Evolutionary conservation across 768 basidiomycete genomes (phyloP).

Genomic region (Phaeotremella fagi): DNA sequence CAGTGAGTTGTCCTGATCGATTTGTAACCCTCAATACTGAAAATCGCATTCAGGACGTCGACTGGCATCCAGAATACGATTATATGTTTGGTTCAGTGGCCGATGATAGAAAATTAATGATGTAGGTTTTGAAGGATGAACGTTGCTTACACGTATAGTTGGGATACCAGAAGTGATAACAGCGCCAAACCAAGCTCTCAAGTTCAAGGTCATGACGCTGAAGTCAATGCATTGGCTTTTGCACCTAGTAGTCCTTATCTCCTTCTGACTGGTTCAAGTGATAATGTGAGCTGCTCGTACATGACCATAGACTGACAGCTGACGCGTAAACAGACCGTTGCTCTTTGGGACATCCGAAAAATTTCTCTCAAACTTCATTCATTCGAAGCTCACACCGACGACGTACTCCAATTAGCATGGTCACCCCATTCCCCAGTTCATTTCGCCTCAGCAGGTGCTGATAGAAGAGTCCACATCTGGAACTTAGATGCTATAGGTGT

Average conservation of each 20-base stretch:
- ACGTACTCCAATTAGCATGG: constrained; percentile 91
- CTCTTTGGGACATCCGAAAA: constrained; percentile 77
- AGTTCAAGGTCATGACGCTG: constrained; percentile 80
- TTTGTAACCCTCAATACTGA: constrained; percentile 9
- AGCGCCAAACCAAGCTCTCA: constrained; percentile 63
- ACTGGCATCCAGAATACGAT: constrained; percentile 82
- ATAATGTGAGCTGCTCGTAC: constrained; percentile 63
- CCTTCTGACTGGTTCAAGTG: constrained; percentile 83
- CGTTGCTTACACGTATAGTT: constrained; percentile 54
- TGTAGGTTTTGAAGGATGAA: constrained; percentile 57
- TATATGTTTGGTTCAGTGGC: constrained; percentile 89
- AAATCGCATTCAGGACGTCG: constrained; percentile 78
- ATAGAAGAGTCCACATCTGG: constrained; percentile 92
- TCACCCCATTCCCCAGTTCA: constrained; percentile 87
- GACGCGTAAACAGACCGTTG: constrained; percentile 61
- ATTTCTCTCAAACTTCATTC: constrained; percentile 69
- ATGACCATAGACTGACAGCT: background rate
- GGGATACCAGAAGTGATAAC: constrained; percentile 73
- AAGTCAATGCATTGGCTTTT: constrained; percentile 86
- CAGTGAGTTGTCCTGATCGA: constrained; percentile 55
- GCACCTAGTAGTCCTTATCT: constrained; percentile 75
- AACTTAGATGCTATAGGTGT: constrained; percentile 84
- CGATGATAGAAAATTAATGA: constrained; percentile 87
- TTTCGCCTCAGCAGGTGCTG: constrained; percentile 91
- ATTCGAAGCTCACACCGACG: constrained; percentile 90